phyloP scores from a whole-genome alignment of 116 monocot species.

The Posidonia oceanica region DNA sequence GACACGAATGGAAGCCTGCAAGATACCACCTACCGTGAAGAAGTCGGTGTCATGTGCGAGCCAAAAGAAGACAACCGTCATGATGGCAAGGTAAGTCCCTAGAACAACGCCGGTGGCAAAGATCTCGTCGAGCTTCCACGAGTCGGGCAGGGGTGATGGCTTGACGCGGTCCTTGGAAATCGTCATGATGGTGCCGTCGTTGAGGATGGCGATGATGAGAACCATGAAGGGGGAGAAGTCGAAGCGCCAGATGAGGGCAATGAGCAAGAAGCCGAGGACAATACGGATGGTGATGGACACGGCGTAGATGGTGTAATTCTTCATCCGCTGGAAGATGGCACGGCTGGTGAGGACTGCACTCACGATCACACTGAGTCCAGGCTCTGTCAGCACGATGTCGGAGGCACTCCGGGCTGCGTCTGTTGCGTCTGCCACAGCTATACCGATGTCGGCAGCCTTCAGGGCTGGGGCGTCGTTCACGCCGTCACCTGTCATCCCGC shows the following conservation, averaged over 20 bases:
- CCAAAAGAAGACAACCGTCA: constrained; percentile 84
- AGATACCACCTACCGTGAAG: constrained; percentile 39
- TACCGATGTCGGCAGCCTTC: constrained; percentile 85
- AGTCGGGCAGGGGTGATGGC: constrained; percentile 81
- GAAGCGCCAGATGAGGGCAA: constrained; percentile 19
- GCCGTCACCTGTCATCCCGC: constrained; percentile 50
- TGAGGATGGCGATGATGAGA: constrained; percentile 92
- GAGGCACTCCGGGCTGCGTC: constrained; percentile 77
- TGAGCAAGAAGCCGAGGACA: constrained; percentile 34
- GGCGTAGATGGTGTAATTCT: constrained; percentile 75
- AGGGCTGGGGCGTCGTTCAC: constrained; percentile 63
- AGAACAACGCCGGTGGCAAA: constrained; percentile 87
- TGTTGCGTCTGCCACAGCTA: constrained; percentile 78
- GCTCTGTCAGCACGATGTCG: constrained; percentile 80
- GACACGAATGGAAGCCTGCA: neutral
- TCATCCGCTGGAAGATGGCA: constrained; percentile 81
- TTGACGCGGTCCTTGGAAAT: constrained; percentile 94
- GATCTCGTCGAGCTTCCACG: constrained; percentile 88
- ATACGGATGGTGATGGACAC: constrained; percentile 58
- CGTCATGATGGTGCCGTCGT: constrained; percentile 99
- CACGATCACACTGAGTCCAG: constrained; percentile 74
- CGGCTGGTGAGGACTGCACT: constrained; percentile 71
- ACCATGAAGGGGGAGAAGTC: constrained; percentile 89
- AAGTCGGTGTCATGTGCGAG: constrained; percentile 49
- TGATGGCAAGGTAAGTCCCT: constrained; percentile 65